These are phyloP conservation scores for Fusarium incarnatum DNA, from an alignment of 2,329 filamentous ascomycete genomes.

Conservation along the genomic window DNA sequence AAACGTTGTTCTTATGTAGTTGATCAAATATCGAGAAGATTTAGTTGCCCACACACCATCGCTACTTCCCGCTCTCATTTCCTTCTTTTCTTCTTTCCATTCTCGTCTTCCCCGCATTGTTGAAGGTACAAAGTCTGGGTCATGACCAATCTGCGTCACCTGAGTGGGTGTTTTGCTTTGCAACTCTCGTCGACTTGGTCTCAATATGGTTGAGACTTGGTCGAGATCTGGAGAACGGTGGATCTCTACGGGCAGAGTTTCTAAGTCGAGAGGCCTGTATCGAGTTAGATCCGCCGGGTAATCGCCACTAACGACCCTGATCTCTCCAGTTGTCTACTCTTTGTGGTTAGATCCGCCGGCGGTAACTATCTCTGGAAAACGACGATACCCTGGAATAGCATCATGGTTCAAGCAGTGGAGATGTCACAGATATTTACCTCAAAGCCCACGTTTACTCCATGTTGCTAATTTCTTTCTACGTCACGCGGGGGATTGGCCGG, in stretches of 20 bases:
- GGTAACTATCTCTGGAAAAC: not conserved
- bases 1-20: slow-evolving; percentile 30
- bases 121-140: slow-evolving; percentile 8
- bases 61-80: slow-evolving; percentile 14
- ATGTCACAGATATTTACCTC: slow-evolving; percentile 18
- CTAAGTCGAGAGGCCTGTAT: slow-evolving; percentile 27
- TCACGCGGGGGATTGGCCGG: slow-evolving; percentile 40
- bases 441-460: slow-evolving; percentile 36
- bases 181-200: slow-evolving; percentile 36
- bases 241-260: slow-evolving; percentile 39
- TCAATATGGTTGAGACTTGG: slow-evolving; percentile 30
- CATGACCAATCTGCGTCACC: slow-evolving; percentile 42
- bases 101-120: slow-evolving; percentile 34
- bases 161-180: slow-evolving; percentile 34
- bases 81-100: slow-evolving; percentile 2
- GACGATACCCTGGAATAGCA: slow-evolving; percentile 29
- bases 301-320: not conserved
- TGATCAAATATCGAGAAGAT: slow-evolving; percentile 13
- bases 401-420: slow-evolving; percentile 37
- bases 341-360: slow-evolving; percentile 41
- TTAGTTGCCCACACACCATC: slow-evolving; percentile 12
- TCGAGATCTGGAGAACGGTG: slow-evolving; percentile 40
- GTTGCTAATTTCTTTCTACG: slow-evolving; percentile 35
- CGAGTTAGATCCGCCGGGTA: slow-evolving; percentile 41
- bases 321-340: not conserved